Conservation (phyloP, 2,329 filamentous ascomycete species). For the Chrysosporium queenslandicum region DNA sequence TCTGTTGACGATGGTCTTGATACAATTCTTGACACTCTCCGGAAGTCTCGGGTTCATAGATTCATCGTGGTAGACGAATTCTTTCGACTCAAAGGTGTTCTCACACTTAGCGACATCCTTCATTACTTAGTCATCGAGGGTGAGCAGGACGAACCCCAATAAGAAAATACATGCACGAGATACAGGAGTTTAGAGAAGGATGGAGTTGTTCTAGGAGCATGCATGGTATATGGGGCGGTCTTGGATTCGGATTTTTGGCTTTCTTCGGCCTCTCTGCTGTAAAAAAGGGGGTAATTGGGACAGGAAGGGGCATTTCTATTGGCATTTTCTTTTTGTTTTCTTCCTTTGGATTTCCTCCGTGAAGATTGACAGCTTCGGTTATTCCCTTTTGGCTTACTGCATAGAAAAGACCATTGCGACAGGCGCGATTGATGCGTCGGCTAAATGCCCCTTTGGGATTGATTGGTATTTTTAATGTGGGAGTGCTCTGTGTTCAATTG, state of each 20-base stretch:
- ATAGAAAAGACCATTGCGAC: background rate
- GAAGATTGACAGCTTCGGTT: background rate
- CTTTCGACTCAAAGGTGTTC: slow-evolving; percentile 72
- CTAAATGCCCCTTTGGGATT: too few species aligned
- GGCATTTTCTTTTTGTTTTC: too few species aligned
- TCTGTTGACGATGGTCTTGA: slow-evolving; percentile 82
- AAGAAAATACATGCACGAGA: slow-evolving; percentile 3
- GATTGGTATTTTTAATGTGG: too few species aligned
- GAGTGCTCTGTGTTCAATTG: background rate
- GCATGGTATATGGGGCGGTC: slow-evolving; percentile 2
- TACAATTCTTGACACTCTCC: slow-evolving; percentile 92
- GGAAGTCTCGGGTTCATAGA: slow-evolving; percentile 86
- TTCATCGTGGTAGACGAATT: slow-evolving; percentile 88
- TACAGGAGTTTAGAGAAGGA: slow-evolving; percentile 8
- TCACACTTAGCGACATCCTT: slow-evolving; percentile 91
- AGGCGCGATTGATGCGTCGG: background rate
- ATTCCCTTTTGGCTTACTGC: background rate
- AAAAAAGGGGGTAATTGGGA: slow-evolving; percentile 5
- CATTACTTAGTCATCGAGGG: slow-evolving; percentile 84
- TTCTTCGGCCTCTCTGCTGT: background rate
- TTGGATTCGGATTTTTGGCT: slow-evolving; percentile 1
- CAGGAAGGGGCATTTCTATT: background rate
- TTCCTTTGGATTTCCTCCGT: background rate
- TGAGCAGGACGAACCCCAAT: slow-evolving; percentile 48
- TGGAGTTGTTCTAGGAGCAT: slow-evolving; percentile 6